phyloP scores from a whole-genome alignment of 1,139 yeast genomes.

The Hyphopichia buzzinii region DNA sequence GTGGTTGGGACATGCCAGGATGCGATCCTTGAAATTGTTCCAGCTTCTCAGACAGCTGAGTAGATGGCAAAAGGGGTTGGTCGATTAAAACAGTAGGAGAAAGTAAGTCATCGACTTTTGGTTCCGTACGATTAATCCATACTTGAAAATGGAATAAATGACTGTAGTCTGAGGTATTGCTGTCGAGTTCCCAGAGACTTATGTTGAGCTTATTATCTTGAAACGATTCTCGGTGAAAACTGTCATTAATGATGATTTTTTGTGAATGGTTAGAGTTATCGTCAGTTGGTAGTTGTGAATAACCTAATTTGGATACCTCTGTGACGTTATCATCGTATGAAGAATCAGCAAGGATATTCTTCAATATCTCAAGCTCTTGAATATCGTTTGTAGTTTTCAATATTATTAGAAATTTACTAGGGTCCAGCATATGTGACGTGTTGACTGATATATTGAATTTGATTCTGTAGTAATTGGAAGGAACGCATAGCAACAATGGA shows the following conservation, averaged over 20 bases:
- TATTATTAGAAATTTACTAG: constrained; percentile 22
- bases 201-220: constrained; percentile 23
- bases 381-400: constrained; percentile 20
- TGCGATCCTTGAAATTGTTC: no score
- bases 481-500: constrained; percentile 30
- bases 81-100: not conserved
- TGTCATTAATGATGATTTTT: constrained; percentile 31
- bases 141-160: constrained; percentile 28
- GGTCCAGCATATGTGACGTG: constrained; percentile 7
- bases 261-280: constrained; percentile 16
- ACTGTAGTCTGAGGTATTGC: constrained; percentile 13
- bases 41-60: not conserved
- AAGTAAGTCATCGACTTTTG: not conserved
- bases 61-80: not conserved
- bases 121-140: constrained; percentile 23
- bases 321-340: constrained; percentile 8
- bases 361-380: constrained; percentile 11
- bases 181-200: constrained; percentile 29
- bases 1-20: not conserved
- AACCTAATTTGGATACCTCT: constrained; percentile 30
- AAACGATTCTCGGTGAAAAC: constrained; percentile 16
- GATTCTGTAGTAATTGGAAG: constrained; percentile 19
- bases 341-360: constrained; percentile 4
- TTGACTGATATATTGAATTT: constrained; percentile 28
- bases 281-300: constrained; percentile 26